Evolutionary conservation across 805 yeast genomes (phyloP), one percentile per base, ranked within the genome.

Genomic region (Brettanomyces custersianus): DNA sequence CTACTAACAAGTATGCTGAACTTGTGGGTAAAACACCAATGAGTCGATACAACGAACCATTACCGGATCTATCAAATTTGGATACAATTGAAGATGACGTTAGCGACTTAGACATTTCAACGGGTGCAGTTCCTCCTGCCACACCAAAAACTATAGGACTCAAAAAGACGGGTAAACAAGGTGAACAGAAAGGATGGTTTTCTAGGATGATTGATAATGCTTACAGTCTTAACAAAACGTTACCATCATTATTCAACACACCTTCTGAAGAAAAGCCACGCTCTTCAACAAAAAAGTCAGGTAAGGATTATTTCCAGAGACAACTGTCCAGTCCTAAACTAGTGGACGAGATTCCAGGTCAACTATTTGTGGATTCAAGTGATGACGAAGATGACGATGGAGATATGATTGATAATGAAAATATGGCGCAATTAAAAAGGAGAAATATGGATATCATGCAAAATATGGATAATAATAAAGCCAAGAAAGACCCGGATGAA

Each of bases 361-460:
- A 41, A 18, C 35, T 56, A 12, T 56, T 56, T 41, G 48, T 45
- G 1, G 59, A 53, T 23, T 48, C 57, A 13, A 48, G 56, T 29
- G 57, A 54, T 38, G 58, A 55, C 11, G 43, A 38, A 20, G 48
- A 42, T 20, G 42, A 42, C 7, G 48, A 45, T 10, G 54, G 46
- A 4, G 36, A 35, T 7, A 34, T 39, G 2, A 20, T 13, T 3
- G 20, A 16, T 8, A 19, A 16, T 7, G 29, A 23, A 27, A 30
- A 27, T n/a, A n/a, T n/a, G n/a, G n/a, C n/a, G n/a, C n/a, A n/a
- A n/a, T n/a, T n/a, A n/a, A n/a, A n/a, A n/a, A n/a, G n/a, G n/a
- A n/a, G n/a, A n/a, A n/a, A n/a, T n/a, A n/a, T n/a, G n/a, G n/a
- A n/a, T n/a, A n/a, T n/a, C n/a, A n/a, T n/a, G n/a, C n/a, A n/a